Percentiles rank a stretch among this genome's conserved stretches.
Evolutionary conservation across 805 yeast species (phyloP).

Genomic region (Kazachstania africana): DNA sequence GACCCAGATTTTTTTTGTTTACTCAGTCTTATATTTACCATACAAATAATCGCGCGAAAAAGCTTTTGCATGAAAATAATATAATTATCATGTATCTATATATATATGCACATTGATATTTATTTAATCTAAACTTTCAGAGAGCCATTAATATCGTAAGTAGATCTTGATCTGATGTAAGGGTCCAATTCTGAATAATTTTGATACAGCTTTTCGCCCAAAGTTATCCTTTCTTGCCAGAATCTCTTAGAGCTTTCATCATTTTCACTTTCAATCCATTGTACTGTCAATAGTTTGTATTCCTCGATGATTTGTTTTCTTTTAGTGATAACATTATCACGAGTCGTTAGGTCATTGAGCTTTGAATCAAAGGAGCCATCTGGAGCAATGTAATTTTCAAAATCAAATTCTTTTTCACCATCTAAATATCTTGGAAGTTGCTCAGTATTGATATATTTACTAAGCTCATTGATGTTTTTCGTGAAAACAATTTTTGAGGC

Average conservation of each 20-base stretch:
- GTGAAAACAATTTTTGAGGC: conserved; percentile 85
- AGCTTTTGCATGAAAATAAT: no score
- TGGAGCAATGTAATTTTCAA: conserved; percentile 49
- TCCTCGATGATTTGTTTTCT: conserved; percentile 42
- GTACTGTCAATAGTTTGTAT: conserved; percentile 53
- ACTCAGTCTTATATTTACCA: no score
- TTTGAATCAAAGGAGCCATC: conserved; percentile 43
- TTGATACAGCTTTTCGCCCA: conserved; percentile 41
- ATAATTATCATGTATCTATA: no score
- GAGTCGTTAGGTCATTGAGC: conserved; percentile 34
- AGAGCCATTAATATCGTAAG: conserved; percentile 66
- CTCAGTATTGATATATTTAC: conserved; percentile 44
- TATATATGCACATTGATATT: no score
- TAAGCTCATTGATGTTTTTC: conserved; percentile 54
- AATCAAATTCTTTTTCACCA: conserved; percentile 50
- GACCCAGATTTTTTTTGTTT: no score
- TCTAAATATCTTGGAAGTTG: conserved; percentile 65
- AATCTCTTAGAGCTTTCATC: conserved; percentile 36
- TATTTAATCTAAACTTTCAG: background rate
- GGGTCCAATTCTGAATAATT: conserved; percentile 70
- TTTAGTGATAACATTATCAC: conserved; percentile 34
- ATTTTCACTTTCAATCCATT: conserved; percentile 53
- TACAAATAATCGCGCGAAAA: no score
- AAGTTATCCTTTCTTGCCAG: conserved; percentile 40
- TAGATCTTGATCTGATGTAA: conserved; percentile 65